Base-by-base conservation (phyloP, 164 flowering plant genomes). In the Liquidambar formosana region DNA sequence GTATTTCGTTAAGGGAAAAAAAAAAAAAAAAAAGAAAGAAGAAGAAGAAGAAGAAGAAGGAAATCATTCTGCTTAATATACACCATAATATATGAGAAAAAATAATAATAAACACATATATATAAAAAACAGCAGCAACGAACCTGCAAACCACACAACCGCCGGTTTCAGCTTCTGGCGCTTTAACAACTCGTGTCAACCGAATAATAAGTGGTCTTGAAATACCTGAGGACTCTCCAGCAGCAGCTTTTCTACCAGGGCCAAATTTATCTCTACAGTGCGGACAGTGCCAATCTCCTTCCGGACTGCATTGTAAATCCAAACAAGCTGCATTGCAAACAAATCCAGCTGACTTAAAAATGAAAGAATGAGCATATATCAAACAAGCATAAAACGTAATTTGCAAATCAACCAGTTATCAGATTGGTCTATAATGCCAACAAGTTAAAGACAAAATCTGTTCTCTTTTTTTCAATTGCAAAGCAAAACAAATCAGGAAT, bases 71-170 rank as follows among this genome's bases (percentile, higher is more conserved):
- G n/a, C n/a, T n/a, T n/a, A n/a, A n/a, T n/a, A n/a, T n/a, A n/a
- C n/a, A n/a, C n/a, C n/a, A n/a, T n/a, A n/a, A n/a, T n/a, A n/a
- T n/a, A n/a, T n/a, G n/a, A n/a, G n/a, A n/a, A n/a, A 33, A 33
- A 33, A 33, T 33, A 33, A 33, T 33, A 33, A 33, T 33, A 6
- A 33, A 2, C 41, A 2, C 41, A 2, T 2, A 33, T 33, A 33
- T 2, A 62, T 1, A n/a, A 49, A 26, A 8, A n/a, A 58, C 16
- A n/a, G 13, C n/a, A 3, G 15, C 19, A 38, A 72, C 71, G 21
- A 26, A 94, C 98, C 97, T 89, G 85, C 98, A 94, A 73, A 94
- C 78, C 76, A 79, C 91, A 82, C 98, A 94, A 61, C 98, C 97
- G 71, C 96, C 97, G 49, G 81, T 75, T 64, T 84, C 93, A 66